Evolutionary conservation across 208 protist genomes (phyloP).

Genomic region (Acanthamoeba culbertsoni): DNA sequence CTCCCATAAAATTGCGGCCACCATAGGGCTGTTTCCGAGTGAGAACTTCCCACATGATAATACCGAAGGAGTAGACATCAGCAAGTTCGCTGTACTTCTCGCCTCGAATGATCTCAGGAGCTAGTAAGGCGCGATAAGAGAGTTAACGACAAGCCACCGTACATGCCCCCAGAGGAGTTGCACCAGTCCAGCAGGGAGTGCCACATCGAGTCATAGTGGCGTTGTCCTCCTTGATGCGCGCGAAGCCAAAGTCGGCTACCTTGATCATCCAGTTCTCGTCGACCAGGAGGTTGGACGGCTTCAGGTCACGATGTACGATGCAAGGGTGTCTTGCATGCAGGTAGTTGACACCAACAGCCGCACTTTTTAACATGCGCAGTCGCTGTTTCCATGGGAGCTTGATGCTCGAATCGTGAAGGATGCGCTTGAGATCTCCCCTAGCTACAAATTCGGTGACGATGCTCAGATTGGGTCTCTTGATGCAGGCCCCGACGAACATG

Average conservation of each 20-base stretch:
- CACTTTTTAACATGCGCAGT: background rate
- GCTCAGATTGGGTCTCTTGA: constrained; percentile 70
- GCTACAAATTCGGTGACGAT: constrained; percentile 77
- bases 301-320: constrained; percentile 31
- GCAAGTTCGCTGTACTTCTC: constrained; percentile 11
- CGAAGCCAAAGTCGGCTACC: constrained; percentile 44
- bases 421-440: constrained; percentile 61
- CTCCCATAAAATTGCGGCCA: constrained; percentile 21
- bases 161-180: background rate
- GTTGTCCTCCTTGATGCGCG: constrained; percentile 45
- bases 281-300: constrained; percentile 43
- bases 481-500: constrained; percentile 46
- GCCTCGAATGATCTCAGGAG: constrained; percentile 18
- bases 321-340: background rate
- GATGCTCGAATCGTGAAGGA: constrained; percentile 57
- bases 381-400: background rate
- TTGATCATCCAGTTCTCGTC: background rate
- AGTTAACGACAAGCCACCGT: background rate
- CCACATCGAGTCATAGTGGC: constrained; percentile 47
- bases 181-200: constrained; percentile 37
- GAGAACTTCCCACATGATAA: constrained; percentile 39
- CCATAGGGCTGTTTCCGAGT: constrained; percentile 33
- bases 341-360: constrained; percentile 49
- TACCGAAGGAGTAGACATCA: constrained; percentile 40
- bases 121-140: background rate